These are phyloP conservation scores for Tetrahymena malaccensis DNA, from an alignment of 73 alveolate species.

Conservation along the genomic window DNA sequence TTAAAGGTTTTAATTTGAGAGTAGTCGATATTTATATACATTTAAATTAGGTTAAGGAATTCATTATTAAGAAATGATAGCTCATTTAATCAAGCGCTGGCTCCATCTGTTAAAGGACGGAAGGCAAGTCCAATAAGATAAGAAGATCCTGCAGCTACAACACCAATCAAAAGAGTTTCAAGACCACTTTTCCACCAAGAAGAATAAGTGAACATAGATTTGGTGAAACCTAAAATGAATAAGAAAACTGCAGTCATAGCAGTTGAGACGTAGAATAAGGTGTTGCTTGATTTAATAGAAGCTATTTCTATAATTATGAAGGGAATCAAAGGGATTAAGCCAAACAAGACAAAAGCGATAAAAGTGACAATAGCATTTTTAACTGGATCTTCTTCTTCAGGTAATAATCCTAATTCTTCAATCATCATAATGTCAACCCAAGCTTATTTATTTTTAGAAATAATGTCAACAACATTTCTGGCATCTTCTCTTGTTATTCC, in stretches of 20 bases:
- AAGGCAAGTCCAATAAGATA: slow-evolving; percentile 32
- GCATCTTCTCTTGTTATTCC: slow-evolving; percentile 44
- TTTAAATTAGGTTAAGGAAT: neutral
- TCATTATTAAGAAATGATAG: too few species aligned
- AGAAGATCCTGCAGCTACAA: slow-evolving; percentile 29
- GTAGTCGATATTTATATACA: neutral
- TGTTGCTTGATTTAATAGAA: neutral
- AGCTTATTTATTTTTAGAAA: slow-evolving; percentile 23
- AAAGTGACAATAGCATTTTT: slow-evolving; percentile 38
- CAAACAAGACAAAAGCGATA: slow-evolving; percentile 18
- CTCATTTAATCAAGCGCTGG: neutral
- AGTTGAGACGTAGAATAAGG: slow-evolving; percentile 3
- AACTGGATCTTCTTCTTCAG: slow-evolving; percentile 28
- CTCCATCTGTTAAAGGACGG: neutral
- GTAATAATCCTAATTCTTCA: slow-evolving; percentile 38
- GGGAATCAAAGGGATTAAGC: slow-evolving; percentile 35
- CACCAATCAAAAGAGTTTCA: slow-evolving; percentile 24
- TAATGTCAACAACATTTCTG: slow-evolving; percentile 7
- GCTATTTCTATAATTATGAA: slow-evolving; percentile 22
- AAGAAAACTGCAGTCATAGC: slow-evolving; percentile 17
- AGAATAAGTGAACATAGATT: slow-evolving; percentile 23
- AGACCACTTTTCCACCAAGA: slow-evolving; percentile 31
- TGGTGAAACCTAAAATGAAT: slow-evolving; percentile 33
- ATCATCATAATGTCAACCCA: slow-evolving; percentile 44
- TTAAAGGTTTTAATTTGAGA: neutral